Evolutionary conservation across 192 early-diverging fungal species (phyloP), one percentile per base, ranked within the genome.

Genomic region (Backusella tuberculispora): DNA sequence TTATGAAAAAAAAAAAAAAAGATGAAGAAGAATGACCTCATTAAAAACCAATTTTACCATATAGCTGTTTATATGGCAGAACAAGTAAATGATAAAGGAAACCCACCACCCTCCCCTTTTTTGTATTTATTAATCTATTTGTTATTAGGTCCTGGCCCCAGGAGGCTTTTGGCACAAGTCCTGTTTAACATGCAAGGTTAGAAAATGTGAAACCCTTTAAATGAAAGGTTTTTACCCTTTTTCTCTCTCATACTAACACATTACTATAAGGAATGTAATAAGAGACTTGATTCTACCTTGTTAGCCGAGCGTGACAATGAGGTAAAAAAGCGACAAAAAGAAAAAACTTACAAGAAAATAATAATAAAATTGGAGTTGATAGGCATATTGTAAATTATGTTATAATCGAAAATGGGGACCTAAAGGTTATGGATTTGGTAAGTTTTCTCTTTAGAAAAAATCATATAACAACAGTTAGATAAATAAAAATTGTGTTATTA

Each of bases 351-450:
- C 44, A 7, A 17, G 4, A 60, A 34, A 72, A 37, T 19, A 34
- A 50, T 65, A 37, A 67, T 13, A 46, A n/a, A 38, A 6, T n/a
- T n/a, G n/a, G n/a, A 26, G 17, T 34, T 63, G 9, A 43, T 69
- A 89, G 88, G 86, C 86, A 13, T 89, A 84, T 76, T 89, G 88
- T 63, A 89, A 83, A 72, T 76, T 74, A 2, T 89, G 88, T 68
- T 83, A 89, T 70, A 80, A 75, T 64, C 85, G 87, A 70, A 82
- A 80, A 71, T 89, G 81, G 78, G 88, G 86, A 45, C 86, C 88
- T 5, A 89, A 87, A 40, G 88, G 88, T 13, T 78, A 85, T 50
- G 75, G 74, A 7, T 80, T 74, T 71, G 76, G 74, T 66, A 75
- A 42, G 38, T 46, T 38, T 17, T 68, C 1, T 69, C 43, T 6